Evolutionary conservation across 2,329 filamentous ascomycete species (phyloP), one percentile per base, ranked within the genome.

Genomic region (Colletotrichum endophyticum): DNA sequence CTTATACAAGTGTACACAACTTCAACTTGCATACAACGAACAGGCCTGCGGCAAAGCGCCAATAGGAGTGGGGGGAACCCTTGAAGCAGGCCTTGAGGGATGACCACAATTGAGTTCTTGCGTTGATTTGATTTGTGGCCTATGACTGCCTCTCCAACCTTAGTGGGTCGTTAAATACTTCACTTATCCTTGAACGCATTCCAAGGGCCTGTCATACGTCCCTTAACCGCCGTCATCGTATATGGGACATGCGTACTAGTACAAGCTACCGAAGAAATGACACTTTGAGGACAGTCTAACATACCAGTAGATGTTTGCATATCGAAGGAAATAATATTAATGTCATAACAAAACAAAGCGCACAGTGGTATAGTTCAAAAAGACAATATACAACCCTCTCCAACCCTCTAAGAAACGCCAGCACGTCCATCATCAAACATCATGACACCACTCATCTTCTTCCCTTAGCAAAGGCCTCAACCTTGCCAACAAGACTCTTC

Each of bases 401-500:
- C 25, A 49, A 2, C 13, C 72, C 62, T 19, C n/a, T 53, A 8
- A 53, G 11, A 49, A 75, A 75, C 73, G 73, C 73, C 73, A 16
- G 8, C 56, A 32, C n/a, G 39, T 30, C 64, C 70, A 53, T 56
- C 73, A n/a, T 69, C 73, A 73, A 73, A 22, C 44, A 13, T 66
- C 70, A 61, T 69, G 64, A 57, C 19, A 16, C 9, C 13, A 36
- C 6, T 75, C 75, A 85, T 79, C 78, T 82, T 78, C 81, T 81
- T 12, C 81, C 79, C 81, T 83, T 87, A 2, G 87, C 84, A 82
- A 86, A 86, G 4, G 82, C 86, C 85, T 94, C 92, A 16, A 94
- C 85, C 82, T 92, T 94, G 76, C 89, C 89, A 79, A 98, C 88
- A 44, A 93, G 86, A 28, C 88, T 92, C 84, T 95, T 94, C 81